Percentiles rank a stretch among this genome's conserved stretches.
These are phyloP conservation scores for Fimicolochytrium jonesii DNA, from an alignment of 192 early-diverging fungal genomes.

Conservation along the genomic window DNA sequence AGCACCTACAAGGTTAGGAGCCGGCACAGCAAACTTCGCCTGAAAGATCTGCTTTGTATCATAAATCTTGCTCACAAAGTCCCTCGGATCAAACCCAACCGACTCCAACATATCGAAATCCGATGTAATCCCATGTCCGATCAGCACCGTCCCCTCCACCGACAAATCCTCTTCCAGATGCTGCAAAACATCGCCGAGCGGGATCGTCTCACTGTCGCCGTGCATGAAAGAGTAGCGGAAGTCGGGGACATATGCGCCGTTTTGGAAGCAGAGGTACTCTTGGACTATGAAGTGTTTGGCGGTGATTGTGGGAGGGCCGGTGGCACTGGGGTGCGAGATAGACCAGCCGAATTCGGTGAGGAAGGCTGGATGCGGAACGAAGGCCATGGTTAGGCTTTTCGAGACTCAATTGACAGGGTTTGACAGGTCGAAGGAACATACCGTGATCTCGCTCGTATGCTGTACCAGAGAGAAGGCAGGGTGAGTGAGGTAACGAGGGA, in stretches of 20 bases:
- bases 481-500: too few relatives aligned
- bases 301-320: background rate
- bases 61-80: background rate
- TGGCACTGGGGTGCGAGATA: background rate
- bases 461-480: too few relatives aligned
- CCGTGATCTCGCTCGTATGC: constrained; percentile 4
- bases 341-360: constrained; percentile 8
- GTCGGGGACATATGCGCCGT: background rate
- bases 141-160: background rate
- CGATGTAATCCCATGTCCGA: background rate
- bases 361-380: too few relatives aligned
- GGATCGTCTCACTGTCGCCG: background rate
- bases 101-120: background rate
- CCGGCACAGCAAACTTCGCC: too few relatives aligned
- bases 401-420: background rate
- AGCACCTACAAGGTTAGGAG: too few relatives aligned
- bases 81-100: background rate
- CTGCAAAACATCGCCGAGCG: background rate
- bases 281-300: background rate
- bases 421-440: background rate
- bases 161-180: background rate
- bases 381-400: too few relatives aligned
- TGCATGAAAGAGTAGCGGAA: background rate
- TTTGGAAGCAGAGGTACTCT: background rate
- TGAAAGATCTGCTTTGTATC: background rate